These are phyloP conservation scores for Cladorrhinum sp. DNA, from an alignment of 2,329 filamentous ascomycete genomes.

Conservation along the genomic window DNA sequence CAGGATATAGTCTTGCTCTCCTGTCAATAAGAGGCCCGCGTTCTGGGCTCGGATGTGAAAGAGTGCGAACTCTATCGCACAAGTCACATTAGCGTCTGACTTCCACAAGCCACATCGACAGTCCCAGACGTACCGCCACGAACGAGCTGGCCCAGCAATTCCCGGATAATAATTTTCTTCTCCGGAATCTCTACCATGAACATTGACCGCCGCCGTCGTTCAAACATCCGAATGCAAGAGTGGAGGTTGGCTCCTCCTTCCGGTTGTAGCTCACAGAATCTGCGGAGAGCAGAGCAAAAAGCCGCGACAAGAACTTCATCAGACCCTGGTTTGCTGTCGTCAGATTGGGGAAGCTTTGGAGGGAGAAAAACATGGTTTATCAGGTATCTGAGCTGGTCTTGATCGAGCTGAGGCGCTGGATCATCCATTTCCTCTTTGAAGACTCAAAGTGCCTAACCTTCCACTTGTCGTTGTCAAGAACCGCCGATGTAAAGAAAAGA, in stretches of 20 bases:
- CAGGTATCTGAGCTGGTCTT: not conserved
- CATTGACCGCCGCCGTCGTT: not conserved
- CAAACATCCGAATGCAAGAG: not conserved
- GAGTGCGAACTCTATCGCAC: no score
- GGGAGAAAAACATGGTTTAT: constrained; percentile 14
- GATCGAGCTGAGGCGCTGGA: no score
- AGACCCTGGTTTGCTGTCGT: not conserved
- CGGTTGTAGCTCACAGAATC: not conserved
- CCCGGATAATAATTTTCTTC: not conserved
- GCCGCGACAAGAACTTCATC: not conserved
- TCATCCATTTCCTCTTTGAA: no score
- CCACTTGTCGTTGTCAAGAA: no score
- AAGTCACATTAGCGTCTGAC: no score
- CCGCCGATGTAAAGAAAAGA: no score
- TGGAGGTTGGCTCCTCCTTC: not conserved
- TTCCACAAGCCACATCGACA: no score
- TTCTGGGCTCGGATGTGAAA: constrained; percentile 22
- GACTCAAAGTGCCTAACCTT: no score
- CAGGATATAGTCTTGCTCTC: constrained; percentile 4
- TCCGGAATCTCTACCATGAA: not conserved
- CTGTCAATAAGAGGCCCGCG: constrained; percentile 21
- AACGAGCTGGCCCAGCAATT: no score
- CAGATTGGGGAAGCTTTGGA: not conserved
- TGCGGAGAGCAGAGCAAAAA: not conserved
- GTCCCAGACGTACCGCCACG: no score